Evolutionary conservation across 192 early-diverging fungal species (phyloP), one percentile per base, ranked within the genome.

Genomic region (Mortierella antarctica): DNA sequence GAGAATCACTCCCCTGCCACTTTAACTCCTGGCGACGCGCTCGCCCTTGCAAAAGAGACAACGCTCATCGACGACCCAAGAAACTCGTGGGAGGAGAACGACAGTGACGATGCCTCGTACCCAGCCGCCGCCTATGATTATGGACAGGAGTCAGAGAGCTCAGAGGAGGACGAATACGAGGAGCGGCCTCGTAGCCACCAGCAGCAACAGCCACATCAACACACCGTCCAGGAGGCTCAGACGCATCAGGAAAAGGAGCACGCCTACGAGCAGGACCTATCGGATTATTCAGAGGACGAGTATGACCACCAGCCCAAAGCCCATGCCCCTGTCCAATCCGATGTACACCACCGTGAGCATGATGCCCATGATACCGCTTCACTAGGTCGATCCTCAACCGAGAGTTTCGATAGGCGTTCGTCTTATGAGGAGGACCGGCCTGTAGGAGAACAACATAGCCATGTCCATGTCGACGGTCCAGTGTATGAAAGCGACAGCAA

Each of bases 41-140:
- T 7, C 46, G 12, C 15, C 6, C 50, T 55, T 18, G 11, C 46
- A 13, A 48, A n/a, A 7, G 20, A 4, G 62, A 46, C 47, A 11
- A 21, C 10, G 0, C 8, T n/a, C 0, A 58, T 58, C 7, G 9
- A 21, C 1, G 39, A 40, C 47, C 49, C 1, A 31, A 70, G 70
- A 21, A 63, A 72, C 48, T 80, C 77, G 8, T 80, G 77, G 77
- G 77, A 80, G 39, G 69, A 79, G 54, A 60, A 62, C 51, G 64
- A 62, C n/a, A 64, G 53, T 14, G 77, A 72, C 0, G 76, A 80
- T 4, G 77, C 71, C 5, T 65, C 77, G 49, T 80, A 80, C 55
- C 65, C 66, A 20, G 63, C 57, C 5, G 59, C 50, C 42, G 69
- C 77, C 21, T 80, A 80, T 10, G 55, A 80, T 42, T 80, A 80